Evolutionary conservation across 148 eudicot species (phyloP).

Genomic region (Rhododendron ovatum): DNA sequence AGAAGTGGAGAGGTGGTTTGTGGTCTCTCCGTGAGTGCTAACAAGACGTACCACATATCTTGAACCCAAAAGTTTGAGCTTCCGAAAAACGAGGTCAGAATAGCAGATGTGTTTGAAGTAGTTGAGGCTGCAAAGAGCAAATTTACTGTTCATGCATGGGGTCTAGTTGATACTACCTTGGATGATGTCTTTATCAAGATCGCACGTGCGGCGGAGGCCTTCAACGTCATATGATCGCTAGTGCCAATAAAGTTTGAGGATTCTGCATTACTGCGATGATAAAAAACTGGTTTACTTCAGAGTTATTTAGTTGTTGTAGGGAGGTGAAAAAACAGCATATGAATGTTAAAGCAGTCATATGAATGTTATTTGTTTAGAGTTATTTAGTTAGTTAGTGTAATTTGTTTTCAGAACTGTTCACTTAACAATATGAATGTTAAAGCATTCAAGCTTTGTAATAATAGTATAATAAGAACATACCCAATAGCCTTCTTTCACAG

Average conservation of each 20-base stretch:
- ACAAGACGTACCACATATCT: slow-evolving; percentile 64
- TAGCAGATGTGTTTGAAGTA: slow-evolving; percentile 60
- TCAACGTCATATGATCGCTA: slow-evolving; percentile 9
- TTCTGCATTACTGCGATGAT: neutral
- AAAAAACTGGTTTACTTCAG: neutral
- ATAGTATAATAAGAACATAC: neutral
- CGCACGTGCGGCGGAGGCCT: slow-evolving; percentile 46
- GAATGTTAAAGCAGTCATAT: too few species aligned
- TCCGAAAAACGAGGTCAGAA: slow-evolving; percentile 54
- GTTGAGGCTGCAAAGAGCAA: slow-evolving; percentile 58
- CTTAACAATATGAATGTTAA: neutral
- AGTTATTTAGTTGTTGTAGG: neutral
- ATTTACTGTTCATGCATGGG: slow-evolving; percentile 77
- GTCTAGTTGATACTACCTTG: slow-evolving; percentile 68
- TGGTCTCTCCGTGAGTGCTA: slow-evolving; percentile 40
- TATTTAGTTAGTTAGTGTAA: neutral
- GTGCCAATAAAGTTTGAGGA: neutral
- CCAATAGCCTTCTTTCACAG: neutral
- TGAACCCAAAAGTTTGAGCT: slow-evolving; percentile 83
- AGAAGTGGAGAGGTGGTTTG: slow-evolving; percentile 51
- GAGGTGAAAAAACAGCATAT: neutral
- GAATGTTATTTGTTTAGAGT: too few species aligned
- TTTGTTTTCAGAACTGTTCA: neutral
- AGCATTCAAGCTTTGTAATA: neutral
- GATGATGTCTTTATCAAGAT: slow-evolving; percentile 88